A percentile compares a stretch with the other conserved stretches of the same genome.
Evolutionary conservation across 305 asterid species (phyloP).

Genomic region (Solanum chacoense): DNA sequence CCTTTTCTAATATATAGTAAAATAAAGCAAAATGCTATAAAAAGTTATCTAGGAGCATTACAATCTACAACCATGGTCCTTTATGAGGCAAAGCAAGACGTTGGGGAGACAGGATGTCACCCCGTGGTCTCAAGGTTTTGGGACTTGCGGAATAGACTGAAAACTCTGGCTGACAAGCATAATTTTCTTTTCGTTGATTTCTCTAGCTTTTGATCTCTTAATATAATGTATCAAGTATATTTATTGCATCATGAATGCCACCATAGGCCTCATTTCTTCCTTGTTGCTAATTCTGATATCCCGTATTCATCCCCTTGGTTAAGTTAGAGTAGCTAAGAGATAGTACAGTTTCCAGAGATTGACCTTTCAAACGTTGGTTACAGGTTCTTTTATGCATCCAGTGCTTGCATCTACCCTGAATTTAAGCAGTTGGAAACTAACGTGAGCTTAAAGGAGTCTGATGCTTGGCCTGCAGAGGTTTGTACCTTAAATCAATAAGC

Average conservation of each 20-base stretch:
- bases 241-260: background rate
- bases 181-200: background rate
- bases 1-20: background rate
- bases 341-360: background rate
- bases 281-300: background rate
- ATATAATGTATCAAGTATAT: background rate
- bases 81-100: background rate
- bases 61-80: background rate
- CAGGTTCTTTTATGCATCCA: constrained; percentile 86
- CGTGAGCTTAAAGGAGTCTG: constrained; percentile 88
- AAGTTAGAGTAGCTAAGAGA: background rate
- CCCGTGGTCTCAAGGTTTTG: background rate
- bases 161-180: background rate
- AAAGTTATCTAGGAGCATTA: background rate
- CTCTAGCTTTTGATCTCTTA: background rate
- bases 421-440: constrained; percentile 84
- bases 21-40: background rate
- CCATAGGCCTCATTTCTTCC: background rate
- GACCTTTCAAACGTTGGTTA: constrained; percentile 6
- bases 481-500: background rate
- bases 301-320: background rate
- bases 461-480: constrained; percentile 99
- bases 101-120: background rate
- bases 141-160: background rate
- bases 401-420: constrained; percentile 94